Conservation (phyloP, 441 rosid species). For the Adansonia madagascariensis region DNA sequence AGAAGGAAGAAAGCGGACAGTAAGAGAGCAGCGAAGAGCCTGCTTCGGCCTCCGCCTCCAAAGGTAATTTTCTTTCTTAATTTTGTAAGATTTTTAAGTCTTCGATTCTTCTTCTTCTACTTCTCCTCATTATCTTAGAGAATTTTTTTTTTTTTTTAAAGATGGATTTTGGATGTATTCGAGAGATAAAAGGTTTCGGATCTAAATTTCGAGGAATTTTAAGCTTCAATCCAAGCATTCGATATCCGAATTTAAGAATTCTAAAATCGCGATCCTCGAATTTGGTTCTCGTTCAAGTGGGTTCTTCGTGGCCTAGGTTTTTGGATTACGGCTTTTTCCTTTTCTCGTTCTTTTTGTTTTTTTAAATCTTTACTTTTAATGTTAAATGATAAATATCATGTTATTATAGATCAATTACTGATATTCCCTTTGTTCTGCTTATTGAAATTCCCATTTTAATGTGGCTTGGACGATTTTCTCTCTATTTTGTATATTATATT, state of each 20-base stretch:
- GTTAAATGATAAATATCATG: not conserved
- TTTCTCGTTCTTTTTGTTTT: not conserved
- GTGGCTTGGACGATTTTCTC: not conserved
- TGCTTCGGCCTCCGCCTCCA: constrained; percentile 15
- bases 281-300: constrained; percentile 5
- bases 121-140: not conserved
- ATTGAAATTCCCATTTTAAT: not conserved
- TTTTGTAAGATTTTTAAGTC: not conserved
- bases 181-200: not conserved
- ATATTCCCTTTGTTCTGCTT: constrained; percentile 9
- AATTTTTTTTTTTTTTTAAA: too few relatives aligned
- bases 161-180: not conserved
- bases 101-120: not conserved
- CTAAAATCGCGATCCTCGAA: constrained; percentile 13
- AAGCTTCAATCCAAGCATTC: not conserved
- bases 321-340: not conserved
- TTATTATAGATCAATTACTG: not conserved
- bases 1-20: not conserved
- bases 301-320: constrained; percentile 24
- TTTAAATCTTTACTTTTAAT: not conserved
- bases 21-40: constrained; percentile 15
- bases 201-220: constrained; percentile 8
- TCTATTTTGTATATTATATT: not conserved
- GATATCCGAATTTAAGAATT: not conserved
- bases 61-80: constrained; percentile 4